phyloP scores from a whole-genome alignment of 495 filamentous ascomycete species.

The Opeltia flavorubescens region DNA sequence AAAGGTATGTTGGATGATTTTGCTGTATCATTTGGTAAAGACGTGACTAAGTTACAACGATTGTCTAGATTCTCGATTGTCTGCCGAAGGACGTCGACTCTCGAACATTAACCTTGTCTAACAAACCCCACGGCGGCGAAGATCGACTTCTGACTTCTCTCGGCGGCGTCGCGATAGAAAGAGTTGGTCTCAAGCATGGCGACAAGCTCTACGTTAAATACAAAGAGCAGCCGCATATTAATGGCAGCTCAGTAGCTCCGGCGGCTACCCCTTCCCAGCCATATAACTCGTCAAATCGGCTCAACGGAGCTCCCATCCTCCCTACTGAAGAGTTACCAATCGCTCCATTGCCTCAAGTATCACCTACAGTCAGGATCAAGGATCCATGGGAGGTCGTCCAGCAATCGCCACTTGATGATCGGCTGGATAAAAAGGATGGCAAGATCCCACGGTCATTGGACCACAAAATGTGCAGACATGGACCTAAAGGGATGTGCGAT shows the following conservation, averaged over 20 bases:
- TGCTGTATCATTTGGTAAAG: too few species aligned
- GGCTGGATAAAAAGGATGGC: slow-evolving; percentile 77
- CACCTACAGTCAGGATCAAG: slow-evolving; percentile 49
- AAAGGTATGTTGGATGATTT: neutral
- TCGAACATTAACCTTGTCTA: slow-evolving; percentile 63
- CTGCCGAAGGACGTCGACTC: slow-evolving; percentile 58
- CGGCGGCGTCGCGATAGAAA: slow-evolving; percentile 47
- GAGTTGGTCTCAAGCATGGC: slow-evolving; percentile 69
- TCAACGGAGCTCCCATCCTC: slow-evolving; percentile 68
- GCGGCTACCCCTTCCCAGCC: slow-evolving; percentile 16
- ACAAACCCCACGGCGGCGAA: slow-evolving; percentile 61
- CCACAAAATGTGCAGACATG: slow-evolving; percentile 84
- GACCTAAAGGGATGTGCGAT: slow-evolving; percentile 95
- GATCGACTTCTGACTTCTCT: slow-evolving; percentile 55
- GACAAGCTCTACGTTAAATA: slow-evolving; percentile 82
- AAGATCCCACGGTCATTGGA: slow-evolving; percentile 74
- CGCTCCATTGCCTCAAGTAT: slow-evolving; percentile 39
- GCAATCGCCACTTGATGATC: slow-evolving; percentile 75
- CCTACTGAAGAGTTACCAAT: slow-evolving; percentile 53
- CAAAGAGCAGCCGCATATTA: slow-evolving; percentile 35
- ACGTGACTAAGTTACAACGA: neutral
- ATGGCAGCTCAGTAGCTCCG: slow-evolving; percentile 31
- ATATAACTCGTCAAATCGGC: slow-evolving; percentile 37
- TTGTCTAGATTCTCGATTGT: slow-evolving; percentile 42
- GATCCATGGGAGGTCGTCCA: slow-evolving; percentile 88